These are phyloP conservation scores for Inosperma sp. DNA, from an alignment of 768 basidiomycete genomes.

Conservation along the genomic window DNA sequence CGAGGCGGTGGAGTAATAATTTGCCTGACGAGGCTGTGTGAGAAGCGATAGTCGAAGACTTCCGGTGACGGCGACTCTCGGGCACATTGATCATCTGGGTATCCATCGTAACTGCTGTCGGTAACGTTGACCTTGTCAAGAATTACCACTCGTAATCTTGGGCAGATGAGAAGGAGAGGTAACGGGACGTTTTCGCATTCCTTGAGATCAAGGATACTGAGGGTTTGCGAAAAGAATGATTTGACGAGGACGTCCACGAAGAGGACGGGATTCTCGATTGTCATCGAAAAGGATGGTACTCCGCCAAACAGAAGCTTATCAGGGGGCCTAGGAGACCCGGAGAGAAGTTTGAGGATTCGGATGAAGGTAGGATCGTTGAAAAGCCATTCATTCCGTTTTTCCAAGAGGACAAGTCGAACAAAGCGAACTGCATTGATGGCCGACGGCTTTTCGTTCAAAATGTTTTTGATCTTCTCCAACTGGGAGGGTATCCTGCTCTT, in stretches of 20 bases:
- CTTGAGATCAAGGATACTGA: background rate
- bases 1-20: conserved; percentile 6
- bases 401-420: background rate
- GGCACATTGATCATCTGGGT: background rate
- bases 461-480: background rate
- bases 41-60: too few relatives aligned
- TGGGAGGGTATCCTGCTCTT: background rate
- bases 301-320: too few relatives aligned
- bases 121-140: conserved; percentile 6
- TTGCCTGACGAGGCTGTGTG: conserved; percentile 2
- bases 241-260: background rate
- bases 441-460: background rate
- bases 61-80: conserved; percentile 8
- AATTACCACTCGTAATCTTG: too few relatives aligned
- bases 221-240: background rate
- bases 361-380: background rate
- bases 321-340: too few relatives aligned
- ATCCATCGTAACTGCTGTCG: background rate
- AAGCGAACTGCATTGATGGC: background rate
- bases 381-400: background rate
- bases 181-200: background rate
- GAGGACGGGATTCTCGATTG: too few relatives aligned
- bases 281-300: too few relatives aligned
- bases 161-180: too few relatives aligned
- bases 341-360: background rate